phyloP scores from a whole-genome alignment of 2,329 filamentous ascomycete species.

The Trichoderma semiorbis region DNA sequence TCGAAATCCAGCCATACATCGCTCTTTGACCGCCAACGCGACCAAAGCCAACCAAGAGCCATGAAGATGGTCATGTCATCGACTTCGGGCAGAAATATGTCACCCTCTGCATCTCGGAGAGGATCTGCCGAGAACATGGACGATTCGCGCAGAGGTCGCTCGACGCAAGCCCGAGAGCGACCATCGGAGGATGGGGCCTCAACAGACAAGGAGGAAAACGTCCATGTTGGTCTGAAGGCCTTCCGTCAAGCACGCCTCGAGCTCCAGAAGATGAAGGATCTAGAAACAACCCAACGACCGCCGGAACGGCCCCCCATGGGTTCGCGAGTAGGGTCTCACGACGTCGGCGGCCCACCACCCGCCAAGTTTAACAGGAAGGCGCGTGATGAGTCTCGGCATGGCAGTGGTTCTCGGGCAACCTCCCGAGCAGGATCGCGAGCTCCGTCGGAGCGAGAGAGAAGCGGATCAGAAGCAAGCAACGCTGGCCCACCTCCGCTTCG shows the following conservation, averaged over 20 bases:
- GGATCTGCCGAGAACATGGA: slow-evolving; percentile 24
- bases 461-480: slow-evolving; percentile 54
- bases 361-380: slow-evolving; percentile 44
- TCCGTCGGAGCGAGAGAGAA: slow-evolving; percentile 48
- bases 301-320: slow-evolving; percentile 20
- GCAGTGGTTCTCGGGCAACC: slow-evolving; percentile 27
- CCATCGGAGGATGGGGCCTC: slow-evolving; percentile 23
- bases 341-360: slow-evolving; percentile 43
- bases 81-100: slow-evolving; percentile 38
- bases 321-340: slow-evolving; percentile 41
- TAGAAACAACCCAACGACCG: slow-evolving; percentile 44
- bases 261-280: slow-evolving; percentile 53
- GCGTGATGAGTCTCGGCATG: slow-evolving; percentile 41
- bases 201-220: slow-evolving; percentile 38
- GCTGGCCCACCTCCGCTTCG: slow-evolving; percentile 40
- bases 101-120: slow-evolving; percentile 36
- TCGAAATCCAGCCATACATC: slow-evolving; percentile 67
- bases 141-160: background rate
- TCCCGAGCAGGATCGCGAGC: slow-evolving; percentile 32
- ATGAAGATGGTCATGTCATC: slow-evolving; percentile 61
- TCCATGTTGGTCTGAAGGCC: slow-evolving; percentile 52
- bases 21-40: slow-evolving; percentile 47
- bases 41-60: slow-evolving; percentile 48
- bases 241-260: slow-evolving; percentile 58
- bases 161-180: slow-evolving; percentile 22